Evolutionary conservation across 2,329 filamentous ascomycete species (phyloP).

Genomic region (Talaromyces marneffei): DNA sequence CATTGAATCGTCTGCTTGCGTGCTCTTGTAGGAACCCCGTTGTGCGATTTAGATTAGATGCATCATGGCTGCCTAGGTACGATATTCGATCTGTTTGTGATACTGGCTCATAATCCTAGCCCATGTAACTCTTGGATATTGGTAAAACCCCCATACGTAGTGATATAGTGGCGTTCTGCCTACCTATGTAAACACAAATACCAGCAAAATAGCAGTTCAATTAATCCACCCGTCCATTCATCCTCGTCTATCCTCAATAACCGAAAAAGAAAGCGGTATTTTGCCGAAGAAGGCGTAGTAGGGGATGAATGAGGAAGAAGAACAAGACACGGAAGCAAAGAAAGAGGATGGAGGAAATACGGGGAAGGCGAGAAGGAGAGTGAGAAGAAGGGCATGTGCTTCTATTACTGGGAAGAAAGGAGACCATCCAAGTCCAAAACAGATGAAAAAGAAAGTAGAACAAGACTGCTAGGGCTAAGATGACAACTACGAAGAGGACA

Average conservation of each 20-base stretch:
- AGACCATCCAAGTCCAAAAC: not conserved
- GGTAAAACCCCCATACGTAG: no score
- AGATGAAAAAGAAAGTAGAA: not conserved
- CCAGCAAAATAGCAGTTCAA: not conserved
- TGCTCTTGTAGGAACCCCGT: not conserved
- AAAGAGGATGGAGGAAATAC: slow-evolving; percentile 40
- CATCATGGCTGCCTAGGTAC: slow-evolving; percentile 1
- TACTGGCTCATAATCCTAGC: not conserved
- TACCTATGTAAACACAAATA: not conserved
- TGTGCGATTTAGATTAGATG: not conserved
- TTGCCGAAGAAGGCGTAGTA: slow-evolving; percentile 48
- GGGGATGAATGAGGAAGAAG: slow-evolving; percentile 42
- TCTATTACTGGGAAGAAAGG: not conserved
- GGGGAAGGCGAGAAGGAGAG: slow-evolving; percentile 32
- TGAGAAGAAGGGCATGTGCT: not conserved
- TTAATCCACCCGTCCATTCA: no score
- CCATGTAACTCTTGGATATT: not conserved
- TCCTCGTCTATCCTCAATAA: no score
- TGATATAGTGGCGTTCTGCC: not conserved
- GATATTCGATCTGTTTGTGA: not conserved
- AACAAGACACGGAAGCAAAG: slow-evolving; percentile 24
- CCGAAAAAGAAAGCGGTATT: slow-evolving; percentile 32
- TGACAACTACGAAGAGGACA: not conserved
- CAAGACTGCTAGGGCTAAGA: not conserved
- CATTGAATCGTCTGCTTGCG: not conserved